A percentile compares a stretch with the other conserved stretches of the same genome.
Evolutionary conservation across 352 stramenopile species (phyloP).

Genomic region (Phytopythium chamaehyphon): DNA sequence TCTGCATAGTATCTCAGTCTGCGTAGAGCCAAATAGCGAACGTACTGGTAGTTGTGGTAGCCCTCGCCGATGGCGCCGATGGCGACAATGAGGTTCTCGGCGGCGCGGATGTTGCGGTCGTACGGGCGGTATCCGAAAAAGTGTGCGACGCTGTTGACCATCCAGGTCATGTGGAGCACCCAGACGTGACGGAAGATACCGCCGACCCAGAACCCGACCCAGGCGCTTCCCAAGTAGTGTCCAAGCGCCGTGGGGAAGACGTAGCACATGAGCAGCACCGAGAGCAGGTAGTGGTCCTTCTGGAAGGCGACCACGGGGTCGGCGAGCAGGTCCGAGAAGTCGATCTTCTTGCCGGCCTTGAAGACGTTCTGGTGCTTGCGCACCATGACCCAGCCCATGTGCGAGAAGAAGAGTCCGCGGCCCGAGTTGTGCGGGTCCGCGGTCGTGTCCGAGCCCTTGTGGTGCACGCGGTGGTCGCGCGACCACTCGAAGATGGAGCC

Average conservation of each 20-base stretch:
- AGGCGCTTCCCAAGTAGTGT: slow-evolving; percentile 89
- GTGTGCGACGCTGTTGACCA: slow-evolving; percentile 98
- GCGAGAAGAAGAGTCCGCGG: slow-evolving; percentile 98
- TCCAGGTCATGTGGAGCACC: slow-evolving; percentile 98
- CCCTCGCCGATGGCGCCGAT: slow-evolving; percentile 96
- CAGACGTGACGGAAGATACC: slow-evolving; percentile 94
- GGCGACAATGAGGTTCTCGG: slow-evolving; percentile 96
- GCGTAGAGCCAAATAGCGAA: no score
- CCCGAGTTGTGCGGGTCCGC: slow-evolving; percentile 94
- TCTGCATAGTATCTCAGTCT: no score
- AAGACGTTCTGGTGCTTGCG: slow-evolving; percentile 94
- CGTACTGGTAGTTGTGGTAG: slow-evolving; percentile 98
- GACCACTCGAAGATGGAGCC: slow-evolving; percentile 98
- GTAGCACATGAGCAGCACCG: slow-evolving; percentile 96
- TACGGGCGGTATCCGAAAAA: slow-evolving; percentile 99
- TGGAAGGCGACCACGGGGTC: slow-evolving; percentile 96
- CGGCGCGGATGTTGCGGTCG: slow-evolving; percentile 92
- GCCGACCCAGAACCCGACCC: slow-evolving; percentile 95
- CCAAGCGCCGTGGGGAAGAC: slow-evolving; percentile 91
- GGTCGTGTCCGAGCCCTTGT: slow-evolving; percentile 98
- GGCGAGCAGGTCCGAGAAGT: slow-evolving; percentile 93
- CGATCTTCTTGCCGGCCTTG: slow-evolving; percentile 90
- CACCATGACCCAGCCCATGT: slow-evolving; percentile 99
- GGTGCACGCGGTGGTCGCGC: slow-evolving; percentile 98
- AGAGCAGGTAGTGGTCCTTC: slow-evolving; percentile 89